phyloP scores from a whole-genome alignment of 805 yeast species.

The Tetrapisispora iriomotensis region DNA sequence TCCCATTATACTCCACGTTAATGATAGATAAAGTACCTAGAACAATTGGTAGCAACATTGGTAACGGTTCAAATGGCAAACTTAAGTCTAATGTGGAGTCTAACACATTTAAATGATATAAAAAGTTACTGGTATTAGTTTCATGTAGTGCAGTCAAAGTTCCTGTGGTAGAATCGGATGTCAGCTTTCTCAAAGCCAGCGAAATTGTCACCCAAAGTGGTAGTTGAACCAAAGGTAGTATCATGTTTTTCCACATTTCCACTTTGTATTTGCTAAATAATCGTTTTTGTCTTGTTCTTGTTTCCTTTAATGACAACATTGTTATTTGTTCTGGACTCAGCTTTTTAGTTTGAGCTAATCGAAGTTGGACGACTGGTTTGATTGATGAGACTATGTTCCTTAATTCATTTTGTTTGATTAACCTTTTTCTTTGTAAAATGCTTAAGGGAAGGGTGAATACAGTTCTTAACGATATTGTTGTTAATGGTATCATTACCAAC shows the following conservation, averaged over 20 bases:
- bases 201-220: conserved; percentile 83
- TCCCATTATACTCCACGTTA: conserved; percentile 76
- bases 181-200: conserved; percentile 52
- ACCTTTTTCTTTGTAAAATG: conserved; percentile 55
- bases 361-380: conserved; percentile 59
- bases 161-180: background rate
- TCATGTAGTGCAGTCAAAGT: background rate
- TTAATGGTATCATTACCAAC: conserved; percentile 68
- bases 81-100: conserved; percentile 37
- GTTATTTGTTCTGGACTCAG: conserved; percentile 69
- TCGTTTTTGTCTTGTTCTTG: conserved; percentile 59
- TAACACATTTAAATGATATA: conserved; percentile 5
- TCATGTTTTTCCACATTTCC: conserved; percentile 69
- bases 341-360: conserved; percentile 32
- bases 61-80: conserved; percentile 46
- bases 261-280: conserved; percentile 60
- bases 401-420: conserved; percentile 60
- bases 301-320: conserved; percentile 66
- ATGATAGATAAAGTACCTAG: conserved; percentile 63
- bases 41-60: conserved; percentile 64
- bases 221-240: conserved; percentile 71
- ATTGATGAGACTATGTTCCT: conserved; percentile 66
- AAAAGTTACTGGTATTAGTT: conserved; percentile 3
- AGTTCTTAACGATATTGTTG: conserved; percentile 58
- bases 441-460: conserved; percentile 71